Conservation (phyloP, 768 basidiomycete species). For the Naganishia vaughanmartiniae region DNA sequence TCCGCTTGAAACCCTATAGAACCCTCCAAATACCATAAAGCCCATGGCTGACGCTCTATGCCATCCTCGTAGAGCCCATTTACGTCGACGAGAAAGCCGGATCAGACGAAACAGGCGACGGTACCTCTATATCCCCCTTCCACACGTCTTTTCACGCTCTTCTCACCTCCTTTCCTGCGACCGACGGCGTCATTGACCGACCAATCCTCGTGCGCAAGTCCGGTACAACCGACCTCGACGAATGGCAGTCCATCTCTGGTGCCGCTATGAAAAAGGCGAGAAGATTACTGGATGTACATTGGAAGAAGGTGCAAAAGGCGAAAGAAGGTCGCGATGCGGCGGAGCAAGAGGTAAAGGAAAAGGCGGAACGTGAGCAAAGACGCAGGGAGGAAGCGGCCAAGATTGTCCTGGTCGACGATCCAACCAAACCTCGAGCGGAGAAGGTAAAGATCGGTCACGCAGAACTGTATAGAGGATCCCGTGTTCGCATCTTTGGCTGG, state of each 20-base stretch:
- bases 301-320: slow-evolving; percentile 83
- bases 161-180: slow-evolving; percentile 57
- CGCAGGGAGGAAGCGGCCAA: slow-evolving; percentile 84
- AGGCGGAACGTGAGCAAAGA: slow-evolving; percentile 61
- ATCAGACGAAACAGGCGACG: slow-evolving; percentile 71
- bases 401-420: slow-evolving; percentile 65
- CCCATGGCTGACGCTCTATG: too few relatives aligned
- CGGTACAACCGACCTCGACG: slow-evolving; percentile 47
- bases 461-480: slow-evolving; percentile 59
- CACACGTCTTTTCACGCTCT: slow-evolving; percentile 77
- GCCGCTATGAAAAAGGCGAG: slow-evolving; percentile 88
- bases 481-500: slow-evolving; percentile 89
- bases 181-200: slow-evolving; percentile 36
- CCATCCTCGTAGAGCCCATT: slow-evolving; percentile 44
- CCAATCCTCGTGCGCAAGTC: slow-evolving; percentile 69
- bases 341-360: slow-evolving; percentile 58
- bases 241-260: slow-evolving; percentile 76
- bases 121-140: slow-evolving; percentile 72
- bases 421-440: slow-evolving; percentile 63
- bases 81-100: slow-evolving; percentile 79
- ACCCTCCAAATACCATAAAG: too few relatives aligned
- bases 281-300: slow-evolving; percentile 77
- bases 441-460: slow-evolving; percentile 57
- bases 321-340: slow-evolving; percentile 70
- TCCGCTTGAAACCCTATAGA: background rate